A percentile compares a stretch with the other conserved stretches of the same genome.
These are phyloP conservation scores for Penicillium egyptiacum DNA, from an alignment of 495 filamentous ascomycete genomes.

Conservation along the genomic window DNA sequence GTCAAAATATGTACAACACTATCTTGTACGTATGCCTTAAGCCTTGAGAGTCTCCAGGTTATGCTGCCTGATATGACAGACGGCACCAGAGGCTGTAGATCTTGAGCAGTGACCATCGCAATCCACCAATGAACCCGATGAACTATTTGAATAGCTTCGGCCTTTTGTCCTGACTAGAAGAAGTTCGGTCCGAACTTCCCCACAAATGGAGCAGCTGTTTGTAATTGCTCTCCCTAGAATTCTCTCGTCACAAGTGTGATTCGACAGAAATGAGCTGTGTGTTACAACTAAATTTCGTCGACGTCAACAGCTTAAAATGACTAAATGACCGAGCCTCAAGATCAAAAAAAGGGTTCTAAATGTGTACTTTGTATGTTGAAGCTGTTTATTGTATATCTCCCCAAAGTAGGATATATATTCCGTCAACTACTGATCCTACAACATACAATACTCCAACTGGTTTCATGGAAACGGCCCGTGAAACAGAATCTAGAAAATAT, in stretches of 20 bases:
- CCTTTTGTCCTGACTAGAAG: conserved; percentile 5
- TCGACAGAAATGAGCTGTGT: conserved; percentile 13
- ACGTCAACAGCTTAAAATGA: conserved; percentile 1
- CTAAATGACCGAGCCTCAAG: not conserved
- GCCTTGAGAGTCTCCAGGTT: not conserved
- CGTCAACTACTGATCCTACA: not conserved
- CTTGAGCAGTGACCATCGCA: conserved; percentile 12
- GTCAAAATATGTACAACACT: conserved; percentile 12
- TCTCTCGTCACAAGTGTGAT: not conserved
- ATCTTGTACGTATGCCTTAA: conserved; percentile 2
- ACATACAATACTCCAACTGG: not conserved
- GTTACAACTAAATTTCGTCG: conserved; percentile 9
- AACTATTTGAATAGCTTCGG: conserved; percentile 19
- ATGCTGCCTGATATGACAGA: conserved; percentile 7
- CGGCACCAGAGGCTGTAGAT: conserved; percentile 17
- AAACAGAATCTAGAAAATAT: not conserved
- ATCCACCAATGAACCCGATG: conserved; percentile 13
- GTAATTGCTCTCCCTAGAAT: not conserved
- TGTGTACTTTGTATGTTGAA: not conserved
- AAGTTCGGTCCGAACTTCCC: not conserved
- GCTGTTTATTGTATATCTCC: not conserved
- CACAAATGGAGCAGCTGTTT: conserved; percentile 1
- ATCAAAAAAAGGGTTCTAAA: not conserved
- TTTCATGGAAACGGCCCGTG: conserved; percentile 1
- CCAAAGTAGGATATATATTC: not conserved